These are phyloP conservation scores for Xylaria cubensis DNA, from an alignment of 495 filamentous ascomycete genomes.

Conservation along the genomic window DNA sequence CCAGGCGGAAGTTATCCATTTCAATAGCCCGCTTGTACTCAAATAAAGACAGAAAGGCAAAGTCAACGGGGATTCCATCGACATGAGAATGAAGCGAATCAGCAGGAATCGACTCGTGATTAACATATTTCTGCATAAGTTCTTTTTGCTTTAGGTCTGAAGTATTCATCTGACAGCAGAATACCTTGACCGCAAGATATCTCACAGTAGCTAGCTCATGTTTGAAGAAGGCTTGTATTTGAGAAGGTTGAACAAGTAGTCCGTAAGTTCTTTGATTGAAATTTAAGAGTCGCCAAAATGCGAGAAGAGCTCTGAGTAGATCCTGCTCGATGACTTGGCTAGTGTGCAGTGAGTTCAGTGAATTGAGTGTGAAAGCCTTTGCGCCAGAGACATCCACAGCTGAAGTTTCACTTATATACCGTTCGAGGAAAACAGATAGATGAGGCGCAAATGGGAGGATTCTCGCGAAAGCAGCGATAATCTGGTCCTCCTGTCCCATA, in stretches of 20 bases:
- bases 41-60: slow-evolving; percentile 81
- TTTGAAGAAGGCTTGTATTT: slow-evolving; percentile 69
- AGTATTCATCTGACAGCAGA: slow-evolving; percentile 79
- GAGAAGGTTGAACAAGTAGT: slow-evolving; percentile 65
- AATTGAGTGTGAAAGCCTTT: slow-evolving; percentile 33
- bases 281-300: slow-evolving; percentile 76
- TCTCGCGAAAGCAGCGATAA: slow-evolving; percentile 76
- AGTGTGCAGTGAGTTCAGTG: slow-evolving; percentile 28
- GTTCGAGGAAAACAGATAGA: slow-evolving; percentile 62
- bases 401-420: slow-evolving; percentile 46
- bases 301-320: slow-evolving; percentile 61
- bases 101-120: slow-evolving; percentile 45
- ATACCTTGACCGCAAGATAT: slow-evolving; percentile 81
- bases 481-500: slow-evolving; percentile 49
- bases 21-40: slow-evolving; percentile 65
- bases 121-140: slow-evolving; percentile 70
- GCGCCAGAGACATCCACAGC: slow-evolving; percentile 26
- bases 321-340: slow-evolving; percentile 27
- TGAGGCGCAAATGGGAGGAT: slow-evolving; percentile 81
- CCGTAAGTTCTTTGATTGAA: slow-evolving; percentile 73
- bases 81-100: slow-evolving; percentile 67
- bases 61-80: slow-evolving; percentile 82
- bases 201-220: slow-evolving; percentile 67
- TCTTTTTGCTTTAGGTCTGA: slow-evolving; percentile 77
- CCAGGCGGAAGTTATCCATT: slow-evolving; percentile 45